These are phyloP conservation scores for Argentina anserina DNA, from an alignment of 306 rosid species.

Conservation along the genomic window DNA sequence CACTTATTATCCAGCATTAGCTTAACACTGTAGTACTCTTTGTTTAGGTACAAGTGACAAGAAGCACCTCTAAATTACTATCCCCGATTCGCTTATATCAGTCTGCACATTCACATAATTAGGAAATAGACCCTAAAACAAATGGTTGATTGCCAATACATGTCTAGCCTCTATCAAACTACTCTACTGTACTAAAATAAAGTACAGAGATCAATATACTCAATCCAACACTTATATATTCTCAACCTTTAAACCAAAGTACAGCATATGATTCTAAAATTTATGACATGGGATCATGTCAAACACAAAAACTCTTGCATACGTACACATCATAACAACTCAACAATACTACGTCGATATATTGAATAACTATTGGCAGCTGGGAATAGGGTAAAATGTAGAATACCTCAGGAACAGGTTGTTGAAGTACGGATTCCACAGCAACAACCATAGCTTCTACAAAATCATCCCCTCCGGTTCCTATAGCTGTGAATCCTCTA, in stretches of 20 bases:
- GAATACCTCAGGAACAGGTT: conserved; percentile 83
- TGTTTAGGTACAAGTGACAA: not conserved
- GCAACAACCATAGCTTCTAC: conserved; percentile 93
- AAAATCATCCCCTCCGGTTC: conserved; percentile 88
- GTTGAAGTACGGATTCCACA: conserved; percentile 77
- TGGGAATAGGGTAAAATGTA: not conserved
- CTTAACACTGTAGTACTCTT: not conserved
- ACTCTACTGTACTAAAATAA: not conserved
- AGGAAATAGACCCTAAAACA: too few species aligned
- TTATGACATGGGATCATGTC: too few species aligned
- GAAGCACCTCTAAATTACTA: not conserved
- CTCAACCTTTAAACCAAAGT: too few species aligned
- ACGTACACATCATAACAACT: not conserved
- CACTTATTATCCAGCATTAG: not conserved
- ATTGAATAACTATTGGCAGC: not conserved
- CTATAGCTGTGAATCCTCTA: conserved; percentile 92
- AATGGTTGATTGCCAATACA: not conserved
- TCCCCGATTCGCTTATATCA: not conserved
- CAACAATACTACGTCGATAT: not conserved
- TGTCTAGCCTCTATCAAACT: not conserved
- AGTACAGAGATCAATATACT: not conserved
- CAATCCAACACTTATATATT: too few species aligned
- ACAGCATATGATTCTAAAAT: not conserved
- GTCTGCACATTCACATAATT: not conserved
- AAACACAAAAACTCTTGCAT: not conserved